Conservation (phyloP, 2,329 filamentous ascomycete species). For the Cyphellophora attinorum region DNA sequence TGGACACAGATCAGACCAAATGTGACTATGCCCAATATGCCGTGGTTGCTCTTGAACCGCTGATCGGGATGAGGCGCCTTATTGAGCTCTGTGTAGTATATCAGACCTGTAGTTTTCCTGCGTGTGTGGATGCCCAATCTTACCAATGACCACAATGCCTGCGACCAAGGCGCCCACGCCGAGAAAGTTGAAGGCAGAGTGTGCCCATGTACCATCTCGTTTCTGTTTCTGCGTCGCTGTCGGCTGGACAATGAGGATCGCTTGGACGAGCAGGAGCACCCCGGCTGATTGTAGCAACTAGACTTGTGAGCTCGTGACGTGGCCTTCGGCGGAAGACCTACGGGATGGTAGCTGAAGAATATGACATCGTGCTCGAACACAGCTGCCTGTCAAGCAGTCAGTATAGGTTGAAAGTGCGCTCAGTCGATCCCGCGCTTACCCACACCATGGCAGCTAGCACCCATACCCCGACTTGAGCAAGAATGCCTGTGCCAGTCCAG, state of each 20-base stretch:
- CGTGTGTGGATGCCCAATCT: too few species aligned
- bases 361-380: conserved; percentile 63
- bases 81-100: conserved; percentile 61
- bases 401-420: background rate
- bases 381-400: conserved; percentile 29
- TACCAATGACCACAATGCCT: conserved; percentile 41
- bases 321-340: conserved; percentile 41
- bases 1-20: conserved; percentile 63
- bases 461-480: conserved; percentile 70
- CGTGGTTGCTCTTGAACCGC: conserved; percentile 67
- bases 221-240: conserved; percentile 73
- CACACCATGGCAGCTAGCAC: conserved; percentile 70
- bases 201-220: conserved; percentile 48
- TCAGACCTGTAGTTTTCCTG: too few species aligned
- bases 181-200: conserved; percentile 56
- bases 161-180: conserved; percentile 9
- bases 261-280: conserved; percentile 66
- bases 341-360: conserved; percentile 81
- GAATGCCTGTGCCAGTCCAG: conserved; percentile 58
- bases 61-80: conserved; percentile 63
- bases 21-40: conserved; percentile 69
- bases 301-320: conserved; percentile 2
- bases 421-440: conserved; percentile 26
- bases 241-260: conserved; percentile 77
- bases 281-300: conserved; percentile 52